Percentiles rank a stretch among this genome's conserved stretches.
These are phyloP conservation scores for Dichotomocladium elegans DNA, from an alignment of 371 early-diverging fungal species.

Conservation along the genomic window DNA sequence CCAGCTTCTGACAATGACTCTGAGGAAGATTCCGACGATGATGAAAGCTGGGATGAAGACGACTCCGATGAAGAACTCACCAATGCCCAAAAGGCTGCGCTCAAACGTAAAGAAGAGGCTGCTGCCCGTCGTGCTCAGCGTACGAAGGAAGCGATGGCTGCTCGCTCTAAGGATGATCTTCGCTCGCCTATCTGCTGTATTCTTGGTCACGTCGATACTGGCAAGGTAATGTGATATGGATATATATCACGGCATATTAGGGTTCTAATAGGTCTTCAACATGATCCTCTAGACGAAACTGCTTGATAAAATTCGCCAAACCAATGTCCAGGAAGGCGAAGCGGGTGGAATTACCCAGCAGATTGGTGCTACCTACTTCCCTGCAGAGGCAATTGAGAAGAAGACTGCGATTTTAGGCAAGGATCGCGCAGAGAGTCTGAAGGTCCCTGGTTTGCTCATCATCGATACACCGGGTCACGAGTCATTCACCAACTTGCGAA, in stretches of 20 bases:
- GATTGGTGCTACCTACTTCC: slow-evolving; percentile 99
- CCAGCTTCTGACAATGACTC: slow-evolving; percentile 40
- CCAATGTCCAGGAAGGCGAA: slow-evolving; percentile 99
- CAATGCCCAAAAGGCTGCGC: slow-evolving; percentile 54
- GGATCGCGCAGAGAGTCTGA: slow-evolving; percentile 46
- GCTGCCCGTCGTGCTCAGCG: slow-evolving; percentile 73
- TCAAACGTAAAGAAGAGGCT: slow-evolving; percentile 78
- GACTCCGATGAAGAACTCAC: slow-evolving; percentile 64
- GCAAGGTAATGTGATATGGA: slow-evolving; percentile 45
- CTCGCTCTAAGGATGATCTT: slow-evolving; percentile 83
- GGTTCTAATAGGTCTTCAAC: neutral
- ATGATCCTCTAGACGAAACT: slow-evolving; percentile 90
- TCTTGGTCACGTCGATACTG: slow-evolving; percentile 99
- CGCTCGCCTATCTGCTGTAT: slow-evolving; percentile 99
- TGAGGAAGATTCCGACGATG: slow-evolving; percentile 43
- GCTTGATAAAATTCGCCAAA: slow-evolving; percentile 99
- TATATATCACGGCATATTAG: neutral
- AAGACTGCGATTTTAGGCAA: slow-evolving; percentile 82
- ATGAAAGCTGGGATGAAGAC: slow-evolving; percentile 42
- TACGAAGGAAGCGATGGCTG: slow-evolving; percentile 76
- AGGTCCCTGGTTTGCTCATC: slow-evolving; percentile 97
- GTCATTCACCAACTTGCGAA: slow-evolving; percentile 98
- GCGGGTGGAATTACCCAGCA: slow-evolving; percentile 99
- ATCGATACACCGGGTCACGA: slow-evolving; percentile 99
- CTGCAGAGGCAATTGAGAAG: slow-evolving; percentile 87